A percentile compares a stretch with the other conserved stretches of the same genome.
Conservation (phyloP, 441 rosid genomes). For the Pelargonium citronellum region DNA sequence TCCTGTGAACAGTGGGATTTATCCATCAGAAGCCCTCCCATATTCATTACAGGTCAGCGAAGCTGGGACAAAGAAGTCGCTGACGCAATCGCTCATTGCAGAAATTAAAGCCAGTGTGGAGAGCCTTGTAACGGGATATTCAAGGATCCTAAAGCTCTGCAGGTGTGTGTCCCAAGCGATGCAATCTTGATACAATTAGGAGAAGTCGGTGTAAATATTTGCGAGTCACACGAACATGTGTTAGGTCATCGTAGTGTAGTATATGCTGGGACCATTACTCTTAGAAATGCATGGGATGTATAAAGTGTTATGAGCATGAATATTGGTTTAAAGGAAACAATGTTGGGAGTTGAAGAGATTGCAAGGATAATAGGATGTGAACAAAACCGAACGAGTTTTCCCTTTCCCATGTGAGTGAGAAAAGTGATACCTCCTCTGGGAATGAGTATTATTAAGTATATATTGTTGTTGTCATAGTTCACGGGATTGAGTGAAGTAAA, state of each 20-base stretch:
- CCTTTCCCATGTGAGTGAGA: too few relatives aligned
- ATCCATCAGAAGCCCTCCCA: constrained; percentile 18
- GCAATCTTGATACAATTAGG: neutral
- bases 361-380: too few relatives aligned
- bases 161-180: constrained; percentile 11
- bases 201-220: neutral
- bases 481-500: too few relatives aligned
- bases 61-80: neutral
- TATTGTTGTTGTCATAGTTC: too few relatives aligned
- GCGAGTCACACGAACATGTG: neutral
- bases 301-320: too few relatives aligned
- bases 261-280: too few relatives aligned
- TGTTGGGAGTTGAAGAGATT: too few relatives aligned
- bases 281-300: too few relatives aligned
- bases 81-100: neutral
- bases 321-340: too few relatives aligned
- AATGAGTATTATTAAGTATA: too few relatives aligned
- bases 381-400: too few relatives aligned
- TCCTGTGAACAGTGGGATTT: constrained; percentile 20
- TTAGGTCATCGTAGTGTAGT: neutral
- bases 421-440: too few relatives aligned
- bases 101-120: constrained; percentile 10
- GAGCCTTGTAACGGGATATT: constrained; percentile 1
- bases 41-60: neutral
- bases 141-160: constrained; percentile 17